Percentiles rank a stretch among this genome's conserved stretches.
phyloP scores from a whole-genome alignment of 1,284 basidiomycete species.

The Cutaneotrichosporon dermatis region DNA sequence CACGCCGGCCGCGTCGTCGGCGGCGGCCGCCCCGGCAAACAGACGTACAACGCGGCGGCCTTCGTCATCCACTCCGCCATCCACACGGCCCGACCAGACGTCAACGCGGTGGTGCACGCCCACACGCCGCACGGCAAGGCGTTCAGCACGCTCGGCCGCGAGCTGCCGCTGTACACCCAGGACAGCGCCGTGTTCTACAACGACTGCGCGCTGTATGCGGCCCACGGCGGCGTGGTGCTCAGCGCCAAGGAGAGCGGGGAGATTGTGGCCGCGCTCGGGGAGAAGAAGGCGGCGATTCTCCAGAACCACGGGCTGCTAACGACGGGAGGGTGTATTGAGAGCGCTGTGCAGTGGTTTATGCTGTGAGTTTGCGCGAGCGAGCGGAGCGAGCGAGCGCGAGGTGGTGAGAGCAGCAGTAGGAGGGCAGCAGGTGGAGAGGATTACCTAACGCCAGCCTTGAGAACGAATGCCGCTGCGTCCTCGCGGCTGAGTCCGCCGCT shows the following conservation, averaged over 20 bases:
- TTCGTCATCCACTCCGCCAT: conserved; percentile 58
- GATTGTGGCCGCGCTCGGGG: conserved; percentile 46
- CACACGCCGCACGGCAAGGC: conserved; percentile 62
- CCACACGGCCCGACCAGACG: conserved; percentile 59
- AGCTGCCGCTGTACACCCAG: conserved; percentile 37
- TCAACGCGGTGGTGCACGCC: conserved; percentile 61
- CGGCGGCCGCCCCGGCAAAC: conserved; percentile 42
- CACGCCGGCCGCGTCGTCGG: conserved; percentile 54
- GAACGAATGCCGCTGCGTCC: conserved; percentile 28
- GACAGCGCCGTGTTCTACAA: conserved; percentile 35
- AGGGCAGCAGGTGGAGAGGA: too few relatives aligned
- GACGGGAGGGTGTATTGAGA: conserved; percentile 25
- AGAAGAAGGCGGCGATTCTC: conserved; percentile 41
- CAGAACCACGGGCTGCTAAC: conserved; percentile 42
- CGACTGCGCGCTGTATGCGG: conserved; percentile 35
- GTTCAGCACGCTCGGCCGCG: conserved; percentile 58
- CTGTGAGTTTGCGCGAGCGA: conserved; percentile 19
- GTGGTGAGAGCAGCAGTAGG: not conserved
- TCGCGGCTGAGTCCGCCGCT: conserved; percentile 26
- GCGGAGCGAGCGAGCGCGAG: not conserved
- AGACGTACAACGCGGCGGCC: conserved; percentile 51
- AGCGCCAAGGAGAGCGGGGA: conserved; percentile 45
- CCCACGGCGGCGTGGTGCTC: conserved; percentile 49
- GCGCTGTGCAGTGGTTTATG: conserved; percentile 30
- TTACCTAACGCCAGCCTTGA: conserved; percentile 20